Conservation (phyloP, 805 yeast species). For the Hemisphaericaspora nanyangensis region DNA sequence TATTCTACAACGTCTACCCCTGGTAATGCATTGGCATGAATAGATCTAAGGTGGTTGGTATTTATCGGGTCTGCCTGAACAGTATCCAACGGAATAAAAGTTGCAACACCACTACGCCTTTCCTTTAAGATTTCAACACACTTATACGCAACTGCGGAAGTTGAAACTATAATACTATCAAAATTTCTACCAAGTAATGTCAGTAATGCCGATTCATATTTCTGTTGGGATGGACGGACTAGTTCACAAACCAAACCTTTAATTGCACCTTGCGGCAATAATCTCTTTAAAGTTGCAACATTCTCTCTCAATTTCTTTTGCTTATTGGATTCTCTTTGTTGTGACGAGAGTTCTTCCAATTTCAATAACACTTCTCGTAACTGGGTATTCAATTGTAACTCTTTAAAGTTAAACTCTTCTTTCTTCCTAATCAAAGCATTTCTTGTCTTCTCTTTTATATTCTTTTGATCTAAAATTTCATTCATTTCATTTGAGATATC, state of each 20-base stretch:
- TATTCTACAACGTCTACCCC: conserved; percentile 69
- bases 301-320: conserved; percentile 73
- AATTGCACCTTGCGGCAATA: conserved; percentile 74
- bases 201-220: conserved; percentile 69
- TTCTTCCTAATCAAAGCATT: conserved; percentile 28
- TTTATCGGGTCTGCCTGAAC: conserved; percentile 53
- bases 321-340: conserved; percentile 67
- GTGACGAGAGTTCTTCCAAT: conserved; percentile 71
- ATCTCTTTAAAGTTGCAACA: conserved; percentile 60
- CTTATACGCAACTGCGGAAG: conserved; percentile 60
- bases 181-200: conserved; percentile 74
- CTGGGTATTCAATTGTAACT: conserved; percentile 58
- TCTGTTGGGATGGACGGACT: conserved; percentile 70
- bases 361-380: conserved; percentile 56
- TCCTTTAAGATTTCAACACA: conserved; percentile 80
- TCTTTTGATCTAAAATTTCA: conserved; percentile 25
- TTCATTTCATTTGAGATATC: conserved; percentile 28
- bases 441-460: conserved; percentile 22
- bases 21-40: conserved; percentile 54
- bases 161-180: conserved; percentile 83
- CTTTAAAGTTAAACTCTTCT: conserved; percentile 41
- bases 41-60: conserved; percentile 49
- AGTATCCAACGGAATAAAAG: conserved; percentile 85
- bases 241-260: conserved; percentile 77
- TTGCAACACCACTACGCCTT: conserved; percentile 78